Conservation (phyloP, 768 basidiomycete genomes). For the Tulasnella sp. region DNA sequence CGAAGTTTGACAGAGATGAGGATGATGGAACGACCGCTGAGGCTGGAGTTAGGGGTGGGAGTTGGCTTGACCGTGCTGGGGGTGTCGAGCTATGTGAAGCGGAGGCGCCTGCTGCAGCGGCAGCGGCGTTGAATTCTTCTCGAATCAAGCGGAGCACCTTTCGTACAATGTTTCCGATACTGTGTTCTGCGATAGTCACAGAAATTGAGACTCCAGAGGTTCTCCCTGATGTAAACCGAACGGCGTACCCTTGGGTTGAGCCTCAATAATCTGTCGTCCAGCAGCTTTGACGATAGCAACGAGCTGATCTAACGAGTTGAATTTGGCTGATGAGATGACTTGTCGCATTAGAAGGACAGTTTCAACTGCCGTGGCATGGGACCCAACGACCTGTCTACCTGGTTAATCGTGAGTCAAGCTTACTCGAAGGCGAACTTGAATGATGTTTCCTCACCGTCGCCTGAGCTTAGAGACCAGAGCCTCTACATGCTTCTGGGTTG, state of each 20-base stretch:
- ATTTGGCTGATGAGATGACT: conserved; percentile 79
- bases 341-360: conserved; percentile 82
- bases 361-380: conserved; percentile 79
- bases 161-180: conserved; percentile 89
- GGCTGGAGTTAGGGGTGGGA: conserved; percentile 22
- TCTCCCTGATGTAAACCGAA: background rate
- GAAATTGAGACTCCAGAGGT: background rate
- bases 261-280: conserved; percentile 73
- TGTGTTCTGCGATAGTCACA: conserved; percentile 58
- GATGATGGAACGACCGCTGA: conserved; percentile 19
- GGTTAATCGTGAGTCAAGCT: background rate
- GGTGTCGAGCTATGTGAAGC: conserved; percentile 28
- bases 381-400: conserved; percentile 81
- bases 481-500: conserved; percentile 26
- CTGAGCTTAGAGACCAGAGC: conserved; percentile 26
- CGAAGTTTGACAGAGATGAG: conserved; percentile 71
- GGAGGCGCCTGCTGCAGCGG: conserved; percentile 35
- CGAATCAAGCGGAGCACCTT: conserved; percentile 89
- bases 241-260: conserved; percentile 83
- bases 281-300: conserved; percentile 69
- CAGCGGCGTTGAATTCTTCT: conserved; percentile 88
- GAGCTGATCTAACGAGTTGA: conserved; percentile 79
- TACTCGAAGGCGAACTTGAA: background rate
- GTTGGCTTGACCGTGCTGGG: background rate
- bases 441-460: conserved; percentile 26